Base-by-base conservation (phyloP, 352 stramenopile species). In the Phytopythium mirpurense region DNA sequence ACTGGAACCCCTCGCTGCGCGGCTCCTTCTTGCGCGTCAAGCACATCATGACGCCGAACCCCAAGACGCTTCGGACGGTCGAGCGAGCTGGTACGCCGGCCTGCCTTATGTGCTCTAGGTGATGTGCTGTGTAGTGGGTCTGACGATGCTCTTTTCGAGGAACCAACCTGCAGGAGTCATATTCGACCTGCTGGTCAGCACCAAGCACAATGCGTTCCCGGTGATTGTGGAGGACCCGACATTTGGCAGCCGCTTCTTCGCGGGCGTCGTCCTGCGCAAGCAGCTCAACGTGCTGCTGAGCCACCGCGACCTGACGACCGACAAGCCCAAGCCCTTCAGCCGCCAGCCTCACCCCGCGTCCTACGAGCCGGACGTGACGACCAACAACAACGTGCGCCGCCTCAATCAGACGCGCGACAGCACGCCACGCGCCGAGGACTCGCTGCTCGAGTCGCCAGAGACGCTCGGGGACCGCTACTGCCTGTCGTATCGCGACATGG, bases 21-120 rank as follows among this genome's bases (percentile, higher is more conserved):
- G 78, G 83, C 9, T 74, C 70, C 0, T 90, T 86, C 54, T 56
- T 93, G 46, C 72, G 82, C 26, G 88, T 88, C 3, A 89, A 92
- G 56, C 89, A 98, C 73, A 94, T 98, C 51, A 99, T 98, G 95
- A 97, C 77, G 10, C 85, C 89, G 5, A 87, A 98, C 59, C 88
- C 96, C 0, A 97, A 98, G 72, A 96, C 77, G 18, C 62, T 98
- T 12, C 89, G 88, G n/a, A 96, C 90, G 0, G 89, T 98, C 10
- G 93, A 98, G 61, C 80, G 88, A 7, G 61, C 60, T 18, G 90
- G 91, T 27, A 46, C 40, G 40, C 36, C 0, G 36, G 21, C 6
- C 15, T 19, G 35, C 15, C 5, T 23, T 7, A 42, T n/a, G 35
- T 40, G 35, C 35, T 38, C n/a, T n/a, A n/a, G n/a, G n/a, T n/a